phyloP scores from a whole-genome alignment of 495 filamentous ascomycete species.

The Neurospora sp. region DNA sequence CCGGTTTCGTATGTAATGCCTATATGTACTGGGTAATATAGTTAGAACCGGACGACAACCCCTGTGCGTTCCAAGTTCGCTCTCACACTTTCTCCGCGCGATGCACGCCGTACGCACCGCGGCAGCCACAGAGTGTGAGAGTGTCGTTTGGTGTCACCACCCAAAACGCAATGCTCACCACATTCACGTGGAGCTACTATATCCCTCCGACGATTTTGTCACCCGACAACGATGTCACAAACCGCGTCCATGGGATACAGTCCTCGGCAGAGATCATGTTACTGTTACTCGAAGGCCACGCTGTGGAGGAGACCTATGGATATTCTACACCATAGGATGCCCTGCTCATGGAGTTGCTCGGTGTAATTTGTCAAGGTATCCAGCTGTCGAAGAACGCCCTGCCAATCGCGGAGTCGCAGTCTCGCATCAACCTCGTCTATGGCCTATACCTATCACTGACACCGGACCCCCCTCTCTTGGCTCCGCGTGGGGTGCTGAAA shows the following conservation, averaged over 20 bases:
- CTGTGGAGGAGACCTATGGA: background rate
- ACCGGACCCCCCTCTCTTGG: background rate
- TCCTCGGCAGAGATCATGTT: background rate
- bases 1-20: constrained; percentile 20
- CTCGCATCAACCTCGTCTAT: background rate
- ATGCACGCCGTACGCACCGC: background rate
- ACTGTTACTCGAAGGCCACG: background rate
- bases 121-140: background rate
- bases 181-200: background rate
- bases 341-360: background rate
- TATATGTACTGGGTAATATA: constrained; percentile 39
- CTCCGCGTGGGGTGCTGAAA: background rate
- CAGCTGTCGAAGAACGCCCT: constrained; percentile 11
- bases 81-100: background rate
- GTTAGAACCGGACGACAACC: constrained; percentile 19
- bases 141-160: background rate
- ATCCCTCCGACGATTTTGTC: background rate
- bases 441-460: background rate
- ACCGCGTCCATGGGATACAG: background rate
- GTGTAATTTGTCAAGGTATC: background rate
- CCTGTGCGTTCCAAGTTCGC: constrained; percentile 9
- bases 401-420: constrained; percentile 11
- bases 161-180: background rate
- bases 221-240: background rate
- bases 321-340: background rate